Conservation (phyloP, 2,329 filamentous ascomycete species). For the Pezicula neosporulosa region DNA sequence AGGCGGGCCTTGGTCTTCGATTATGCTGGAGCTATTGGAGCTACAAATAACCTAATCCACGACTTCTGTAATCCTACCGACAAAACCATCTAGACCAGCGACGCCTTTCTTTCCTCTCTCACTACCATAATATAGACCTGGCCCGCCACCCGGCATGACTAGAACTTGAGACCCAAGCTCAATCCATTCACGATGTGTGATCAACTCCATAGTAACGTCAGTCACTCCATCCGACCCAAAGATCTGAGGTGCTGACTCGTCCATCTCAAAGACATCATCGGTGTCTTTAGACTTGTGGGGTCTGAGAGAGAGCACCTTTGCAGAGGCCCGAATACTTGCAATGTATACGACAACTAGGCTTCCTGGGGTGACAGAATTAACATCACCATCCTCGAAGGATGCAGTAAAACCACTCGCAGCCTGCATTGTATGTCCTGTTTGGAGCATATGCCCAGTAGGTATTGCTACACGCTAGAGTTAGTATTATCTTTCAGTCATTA, state of each 20-base stretch:
- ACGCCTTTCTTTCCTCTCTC: slow-evolving; percentile 49
- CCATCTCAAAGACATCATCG: slow-evolving; percentile 56
- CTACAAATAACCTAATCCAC: slow-evolving; percentile 41
- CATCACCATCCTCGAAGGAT: slow-evolving; percentile 61
- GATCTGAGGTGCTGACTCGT: slow-evolving; percentile 28
- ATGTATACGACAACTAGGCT: slow-evolving; percentile 79
- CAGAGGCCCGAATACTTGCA: slow-evolving; percentile 80
- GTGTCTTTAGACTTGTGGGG: slow-evolving; percentile 20
- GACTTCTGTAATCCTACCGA: slow-evolving; percentile 64
- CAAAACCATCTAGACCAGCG: slow-evolving; percentile 66
- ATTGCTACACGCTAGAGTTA: slow-evolving; percentile 35
- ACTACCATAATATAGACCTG: slow-evolving; percentile 53
- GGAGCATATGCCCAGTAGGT: slow-evolving; percentile 54
- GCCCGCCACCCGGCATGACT: slow-evolving; percentile 67
- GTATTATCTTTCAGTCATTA: too few relatives aligned
- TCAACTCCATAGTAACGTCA: slow-evolving; percentile 63
- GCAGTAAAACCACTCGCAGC: slow-evolving; percentile 69
- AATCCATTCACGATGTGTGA: slow-evolving; percentile 69
- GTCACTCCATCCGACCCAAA: slow-evolving; percentile 35
- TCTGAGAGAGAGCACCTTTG: slow-evolving; percentile 60
- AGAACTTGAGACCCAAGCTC: slow-evolving; percentile 68
- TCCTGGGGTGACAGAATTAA: slow-evolving; percentile 61
- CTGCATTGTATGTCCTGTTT: slow-evolving; percentile 55
- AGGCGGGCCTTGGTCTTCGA: too few relatives aligned
- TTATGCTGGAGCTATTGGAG: neutral